These are phyloP conservation scores for Colletotrichum sp. DNA, from an alignment of 2,329 filamentous ascomycete species.

Conservation along the genomic window DNA sequence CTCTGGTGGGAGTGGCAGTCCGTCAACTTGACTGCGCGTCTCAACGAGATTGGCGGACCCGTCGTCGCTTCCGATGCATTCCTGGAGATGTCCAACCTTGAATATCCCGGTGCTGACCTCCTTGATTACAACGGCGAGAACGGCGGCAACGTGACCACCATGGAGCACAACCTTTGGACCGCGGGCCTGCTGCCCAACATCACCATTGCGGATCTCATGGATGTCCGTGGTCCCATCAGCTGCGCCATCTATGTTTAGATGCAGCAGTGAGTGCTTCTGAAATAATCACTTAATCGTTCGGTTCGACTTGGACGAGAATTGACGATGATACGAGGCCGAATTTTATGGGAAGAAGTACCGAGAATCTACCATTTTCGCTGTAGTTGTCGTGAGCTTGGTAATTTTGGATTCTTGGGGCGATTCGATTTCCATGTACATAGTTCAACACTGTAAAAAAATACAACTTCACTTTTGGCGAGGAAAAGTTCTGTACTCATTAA, in stretches of 20 bases:
- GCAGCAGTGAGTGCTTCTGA: background rate
- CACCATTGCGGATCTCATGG: background rate
- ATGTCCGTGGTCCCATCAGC: background rate
- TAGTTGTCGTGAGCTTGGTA: background rate
- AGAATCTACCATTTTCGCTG: background rate
- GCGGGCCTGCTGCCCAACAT: background rate
- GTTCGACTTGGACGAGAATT: background rate
- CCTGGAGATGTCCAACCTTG: background rate
- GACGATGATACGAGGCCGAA: background rate
- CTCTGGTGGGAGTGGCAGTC: slow-evolving; percentile 18
- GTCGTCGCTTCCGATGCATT: background rate
- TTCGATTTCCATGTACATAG: background rate
- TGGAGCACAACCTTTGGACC: background rate
- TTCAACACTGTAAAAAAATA: background rate
- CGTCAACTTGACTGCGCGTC: slow-evolving; percentile 11
- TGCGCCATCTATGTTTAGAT: background rate
- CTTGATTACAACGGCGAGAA: background rate
- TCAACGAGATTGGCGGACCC: background rate
- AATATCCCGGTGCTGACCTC: background rate
- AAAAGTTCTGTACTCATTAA: background rate
- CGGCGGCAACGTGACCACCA: background rate
- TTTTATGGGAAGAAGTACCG: background rate
- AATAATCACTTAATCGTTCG: background rate
- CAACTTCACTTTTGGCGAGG: background rate
- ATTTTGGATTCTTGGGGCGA: background rate